Percentiles rank a stretch among this genome's conserved stretches.
Conservation (phyloP, 371 early-diverging fungal species). For the Saksenaea oblongispora region DNA sequence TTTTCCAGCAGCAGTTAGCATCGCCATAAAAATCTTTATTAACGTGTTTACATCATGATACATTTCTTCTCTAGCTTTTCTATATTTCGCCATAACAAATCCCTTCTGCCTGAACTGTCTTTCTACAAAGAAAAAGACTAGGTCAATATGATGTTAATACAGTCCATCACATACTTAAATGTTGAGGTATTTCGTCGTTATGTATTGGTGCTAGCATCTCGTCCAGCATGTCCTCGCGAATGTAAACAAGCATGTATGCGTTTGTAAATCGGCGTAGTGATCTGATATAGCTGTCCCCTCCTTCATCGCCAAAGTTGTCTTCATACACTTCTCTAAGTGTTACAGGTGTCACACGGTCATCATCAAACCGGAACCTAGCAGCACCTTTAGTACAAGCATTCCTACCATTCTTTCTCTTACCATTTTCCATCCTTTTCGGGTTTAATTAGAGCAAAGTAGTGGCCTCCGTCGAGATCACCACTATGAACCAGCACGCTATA, state of each 20-base stretch:
- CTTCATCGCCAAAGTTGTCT: slow-evolving; percentile 88
- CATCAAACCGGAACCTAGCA: slow-evolving; percentile 89
- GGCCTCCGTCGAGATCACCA: slow-evolving; percentile 94
- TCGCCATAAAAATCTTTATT: background rate
- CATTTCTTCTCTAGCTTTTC: slow-evolving; percentile 6
- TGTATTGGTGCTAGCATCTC: slow-evolving; percentile 68
- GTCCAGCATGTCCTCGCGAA: slow-evolving; percentile 72
- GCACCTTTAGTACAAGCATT: background rate
- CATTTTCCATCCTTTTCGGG: slow-evolving; percentile 79
- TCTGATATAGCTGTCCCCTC: background rate
- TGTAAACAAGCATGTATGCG: slow-evolving; percentile 97
- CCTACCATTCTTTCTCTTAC: slow-evolving; percentile 31
- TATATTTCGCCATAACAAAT: slow-evolving; percentile 7
- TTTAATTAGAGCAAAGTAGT: slow-evolving; percentile 92
- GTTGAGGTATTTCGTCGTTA: slow-evolving; percentile 73
- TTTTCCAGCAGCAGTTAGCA: slow-evolving; percentile 5
- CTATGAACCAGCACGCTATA: slow-evolving; percentile 92
- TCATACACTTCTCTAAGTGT: slow-evolving; percentile 87
- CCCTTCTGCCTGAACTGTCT: slow-evolving; percentile 7
- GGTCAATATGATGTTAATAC: background rate
- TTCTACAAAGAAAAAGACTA: slow-evolving; percentile 5
- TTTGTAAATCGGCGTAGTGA: slow-evolving; percentile 77
- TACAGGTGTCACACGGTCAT: slow-evolving; percentile 91
- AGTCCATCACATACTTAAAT: slow-evolving; percentile 56
- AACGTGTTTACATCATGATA: background rate